Conservation (phyloP, 2,329 filamentous ascomycete species). For the Pseudocercospora crystallina region DNA sequence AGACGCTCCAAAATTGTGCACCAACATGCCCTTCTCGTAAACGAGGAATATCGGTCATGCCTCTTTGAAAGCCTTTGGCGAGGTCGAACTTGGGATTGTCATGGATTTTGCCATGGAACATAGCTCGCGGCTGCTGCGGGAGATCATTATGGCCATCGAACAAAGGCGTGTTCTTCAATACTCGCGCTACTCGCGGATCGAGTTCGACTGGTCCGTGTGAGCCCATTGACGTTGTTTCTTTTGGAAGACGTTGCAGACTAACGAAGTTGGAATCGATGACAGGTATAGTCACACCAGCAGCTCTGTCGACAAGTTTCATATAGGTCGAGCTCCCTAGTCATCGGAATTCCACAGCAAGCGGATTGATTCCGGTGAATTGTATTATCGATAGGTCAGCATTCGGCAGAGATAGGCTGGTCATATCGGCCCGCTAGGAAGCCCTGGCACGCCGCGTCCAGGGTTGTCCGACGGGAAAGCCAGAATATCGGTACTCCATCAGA, state of each 20-base stretch:
- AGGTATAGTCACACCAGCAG: no score
- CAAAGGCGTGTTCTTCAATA: background rate
- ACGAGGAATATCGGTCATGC: conserved; percentile 28
- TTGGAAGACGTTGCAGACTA: no score
- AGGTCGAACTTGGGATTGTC: conserved; percentile 38
- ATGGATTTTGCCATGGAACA: conserved; percentile 35
- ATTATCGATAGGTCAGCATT: conserved; percentile 4
- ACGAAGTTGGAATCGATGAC: no score
- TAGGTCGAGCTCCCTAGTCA: no score
- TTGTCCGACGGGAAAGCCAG: no score
- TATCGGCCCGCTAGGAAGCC: conserved; percentile 1
- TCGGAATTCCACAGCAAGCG: no score
- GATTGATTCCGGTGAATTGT: background rate
- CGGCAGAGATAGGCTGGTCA: background rate
- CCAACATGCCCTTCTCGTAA: conserved; percentile 29
- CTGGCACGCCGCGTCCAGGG: no score
- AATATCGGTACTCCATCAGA: no score
- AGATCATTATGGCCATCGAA: conserved; percentile 8
- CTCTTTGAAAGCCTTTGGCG: conserved; percentile 34
- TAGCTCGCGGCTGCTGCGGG: conserved; percentile 9
- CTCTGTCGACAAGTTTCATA: no score
- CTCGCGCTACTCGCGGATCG: background rate
- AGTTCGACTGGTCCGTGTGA: background rate
- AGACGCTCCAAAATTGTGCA: conserved; percentile 29
- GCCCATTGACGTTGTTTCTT: background rate